Evolutionary conservation across 352 stramenopile genomes (phyloP).

Genomic region (Phytopythium kandeliae): DNA sequence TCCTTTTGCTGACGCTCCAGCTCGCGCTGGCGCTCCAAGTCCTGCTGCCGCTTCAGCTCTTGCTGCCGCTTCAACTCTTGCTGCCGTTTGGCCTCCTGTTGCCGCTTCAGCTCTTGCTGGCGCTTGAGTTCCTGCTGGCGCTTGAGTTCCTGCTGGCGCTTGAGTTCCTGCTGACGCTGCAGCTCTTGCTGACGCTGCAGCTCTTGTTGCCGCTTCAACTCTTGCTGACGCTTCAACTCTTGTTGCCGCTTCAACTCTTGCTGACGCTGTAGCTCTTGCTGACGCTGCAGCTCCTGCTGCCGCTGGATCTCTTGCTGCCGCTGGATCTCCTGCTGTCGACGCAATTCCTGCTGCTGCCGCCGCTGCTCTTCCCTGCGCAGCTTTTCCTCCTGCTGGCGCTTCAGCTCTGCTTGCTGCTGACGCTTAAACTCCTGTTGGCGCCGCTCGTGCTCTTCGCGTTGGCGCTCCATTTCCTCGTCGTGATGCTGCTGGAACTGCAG

Average conservation of each 20-base stretch:
- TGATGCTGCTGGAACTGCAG: constrained; percentile 16
- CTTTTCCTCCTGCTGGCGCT: constrained; percentile 10
- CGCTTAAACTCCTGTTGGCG: constrained; percentile 13
- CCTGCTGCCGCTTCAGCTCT: constrained; percentile 11
- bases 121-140: constrained; percentile 11
- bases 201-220: constrained; percentile 3
- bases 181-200: constrained; percentile 6
- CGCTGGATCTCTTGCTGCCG: constrained; percentile 6
- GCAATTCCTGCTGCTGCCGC: constrained; percentile 10
- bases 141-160: constrained; percentile 4
- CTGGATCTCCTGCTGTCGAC: constrained; percentile 7
- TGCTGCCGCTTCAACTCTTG: constrained; percentile 8
- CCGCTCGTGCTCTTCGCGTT: constrained; percentile 9
- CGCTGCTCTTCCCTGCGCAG: constrained; percentile 8
- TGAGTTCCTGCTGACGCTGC: constrained; percentile 1
- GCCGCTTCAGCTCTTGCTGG: constrained; percentile 7
- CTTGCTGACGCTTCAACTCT: constrained; percentile 4
- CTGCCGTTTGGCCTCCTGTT: constrained; percentile 12
- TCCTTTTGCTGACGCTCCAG: constrained; percentile 20
- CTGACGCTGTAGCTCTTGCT: constrained; percentile 15
- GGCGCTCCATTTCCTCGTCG: constrained; percentile 9
- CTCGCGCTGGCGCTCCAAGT: constrained; percentile 18
- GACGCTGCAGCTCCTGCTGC: constrained; percentile 13
- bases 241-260: constrained; percentile 7
- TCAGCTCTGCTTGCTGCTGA: constrained; percentile 13